Conservation (phyloP, 202 grass and related monocot species). For the Schoenoplectus triqueter region DNA sequence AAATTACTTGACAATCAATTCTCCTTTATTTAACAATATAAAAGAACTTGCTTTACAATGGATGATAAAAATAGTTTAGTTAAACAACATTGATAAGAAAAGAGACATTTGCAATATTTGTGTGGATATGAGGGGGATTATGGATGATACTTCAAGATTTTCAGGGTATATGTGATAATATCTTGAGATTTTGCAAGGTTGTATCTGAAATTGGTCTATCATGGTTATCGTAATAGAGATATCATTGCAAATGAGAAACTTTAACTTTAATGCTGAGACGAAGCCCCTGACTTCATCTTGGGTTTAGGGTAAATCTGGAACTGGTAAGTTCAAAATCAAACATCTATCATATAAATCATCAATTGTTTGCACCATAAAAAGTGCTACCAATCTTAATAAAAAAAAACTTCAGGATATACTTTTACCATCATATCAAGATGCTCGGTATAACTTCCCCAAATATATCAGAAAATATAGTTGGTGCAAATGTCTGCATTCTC, state of each 20-base stretch:
- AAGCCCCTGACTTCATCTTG: neutral
- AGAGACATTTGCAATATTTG: neutral
- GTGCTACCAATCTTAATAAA: neutral
- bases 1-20: neutral
- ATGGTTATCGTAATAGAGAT: neutral
- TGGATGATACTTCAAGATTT: slow-evolving; percentile 10
- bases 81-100: neutral
- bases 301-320: neutral
- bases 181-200: neutral
- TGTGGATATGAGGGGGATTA: neutral
- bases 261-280: neutral
- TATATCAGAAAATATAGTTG: neutral
- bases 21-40: neutral
- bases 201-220: neutral
- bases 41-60: slow-evolving; percentile 11
- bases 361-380: neutral
- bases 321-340: neutral
- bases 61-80: neutral
- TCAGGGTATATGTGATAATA: neutral
- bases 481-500: neutral
- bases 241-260: slow-evolving; percentile 4
- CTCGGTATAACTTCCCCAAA: neutral
- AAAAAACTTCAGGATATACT: neutral
- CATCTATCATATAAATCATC: neutral
- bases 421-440: neutral